These are phyloP conservation scores for Ettlia oleoabundans DNA, from an alignment of 139 green algal genomes.

Conservation along the genomic window DNA sequence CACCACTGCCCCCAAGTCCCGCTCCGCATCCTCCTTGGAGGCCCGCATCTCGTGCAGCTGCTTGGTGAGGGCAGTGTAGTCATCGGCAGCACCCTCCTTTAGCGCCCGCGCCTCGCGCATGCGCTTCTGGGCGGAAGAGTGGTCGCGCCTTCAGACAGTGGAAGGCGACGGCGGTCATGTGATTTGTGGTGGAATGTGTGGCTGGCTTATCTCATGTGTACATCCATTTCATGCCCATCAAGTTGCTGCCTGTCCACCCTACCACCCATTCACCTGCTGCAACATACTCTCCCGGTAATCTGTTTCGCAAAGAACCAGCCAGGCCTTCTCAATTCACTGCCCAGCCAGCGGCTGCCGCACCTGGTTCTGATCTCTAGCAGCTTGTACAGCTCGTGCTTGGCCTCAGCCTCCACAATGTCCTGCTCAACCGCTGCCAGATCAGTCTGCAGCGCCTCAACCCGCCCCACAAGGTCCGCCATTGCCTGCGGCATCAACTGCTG, in stretches of 20 bases:
- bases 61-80: conserved; percentile 69
- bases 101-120: conserved; percentile 68
- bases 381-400: conserved; percentile 88
- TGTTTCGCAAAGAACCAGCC: no score
- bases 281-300: no score
- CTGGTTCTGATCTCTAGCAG: conserved; percentile 79
- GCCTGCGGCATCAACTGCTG: conserved; percentile 52
- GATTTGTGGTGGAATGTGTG: not conserved
- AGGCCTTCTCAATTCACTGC: no score
- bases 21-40: conserved; percentile 77
- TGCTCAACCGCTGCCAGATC: conserved; percentile 79
- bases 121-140: conserved; percentile 73
- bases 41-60: conserved; percentile 75
- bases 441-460: conserved; percentile 46
- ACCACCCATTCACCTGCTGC: no score
- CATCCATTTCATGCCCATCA: no score
- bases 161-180: not conserved
- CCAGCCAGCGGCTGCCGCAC: no score
- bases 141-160: conserved; percentile 66
- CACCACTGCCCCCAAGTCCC: conserved; percentile 65
- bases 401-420: conserved; percentile 82
- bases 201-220: no score
- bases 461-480: conserved; percentile 50
- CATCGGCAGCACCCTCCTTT: conserved; percentile 70
- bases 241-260: no score